Percentiles rank a stretch among this genome's conserved stretches.
Evolutionary conservation across 2,329 filamentous ascomycete genomes (phyloP).

Genomic region (Coniochaeta hoffmannii): DNA sequence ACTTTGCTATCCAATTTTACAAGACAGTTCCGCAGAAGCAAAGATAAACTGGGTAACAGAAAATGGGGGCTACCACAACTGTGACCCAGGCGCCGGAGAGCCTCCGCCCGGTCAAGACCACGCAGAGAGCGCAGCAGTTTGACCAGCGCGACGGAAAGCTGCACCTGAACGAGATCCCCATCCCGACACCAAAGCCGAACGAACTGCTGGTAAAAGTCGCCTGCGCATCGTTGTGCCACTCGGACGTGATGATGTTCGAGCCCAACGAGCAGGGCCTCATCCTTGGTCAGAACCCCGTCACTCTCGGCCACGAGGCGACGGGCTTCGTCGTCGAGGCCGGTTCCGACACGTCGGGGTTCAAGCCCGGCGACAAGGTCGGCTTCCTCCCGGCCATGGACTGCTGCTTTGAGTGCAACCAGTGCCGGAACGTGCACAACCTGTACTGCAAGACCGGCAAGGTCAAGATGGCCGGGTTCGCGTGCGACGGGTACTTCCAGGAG

Average conservation of each 20-base stretch:
- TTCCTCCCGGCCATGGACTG: constrained; percentile 14
- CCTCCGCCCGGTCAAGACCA: background rate
- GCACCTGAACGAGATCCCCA: constrained; percentile 1
- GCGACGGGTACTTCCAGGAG: constrained; percentile 19
- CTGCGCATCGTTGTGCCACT: background rate
- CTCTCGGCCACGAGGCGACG: constrained; percentile 56
- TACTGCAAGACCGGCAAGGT: constrained; percentile 15
- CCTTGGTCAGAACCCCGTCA: constrained; percentile 8
- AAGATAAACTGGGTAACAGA: background rate
- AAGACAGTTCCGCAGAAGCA: background rate
- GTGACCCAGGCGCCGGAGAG: background rate
- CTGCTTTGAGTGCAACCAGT: constrained; percentile 17
- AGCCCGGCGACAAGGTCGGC: constrained; percentile 51
- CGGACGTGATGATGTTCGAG: constrained; percentile 2
- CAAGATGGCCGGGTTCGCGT: constrained; percentile 16
- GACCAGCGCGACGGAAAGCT: background rate
- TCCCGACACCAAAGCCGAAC: background rate
- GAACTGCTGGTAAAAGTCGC: background rate
- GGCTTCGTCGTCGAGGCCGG: constrained; percentile 53
- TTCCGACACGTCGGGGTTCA: constrained; percentile 44
- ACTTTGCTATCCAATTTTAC: background rate
- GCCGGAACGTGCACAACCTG: constrained; percentile 13
- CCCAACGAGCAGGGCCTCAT: constrained; percentile 1
- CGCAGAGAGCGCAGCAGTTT: background rate
- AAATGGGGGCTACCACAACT: background rate